Evolutionary conservation across 2,329 filamentous ascomycete genomes (phyloP).

Genomic region (Trichophyton equinum): DNA sequence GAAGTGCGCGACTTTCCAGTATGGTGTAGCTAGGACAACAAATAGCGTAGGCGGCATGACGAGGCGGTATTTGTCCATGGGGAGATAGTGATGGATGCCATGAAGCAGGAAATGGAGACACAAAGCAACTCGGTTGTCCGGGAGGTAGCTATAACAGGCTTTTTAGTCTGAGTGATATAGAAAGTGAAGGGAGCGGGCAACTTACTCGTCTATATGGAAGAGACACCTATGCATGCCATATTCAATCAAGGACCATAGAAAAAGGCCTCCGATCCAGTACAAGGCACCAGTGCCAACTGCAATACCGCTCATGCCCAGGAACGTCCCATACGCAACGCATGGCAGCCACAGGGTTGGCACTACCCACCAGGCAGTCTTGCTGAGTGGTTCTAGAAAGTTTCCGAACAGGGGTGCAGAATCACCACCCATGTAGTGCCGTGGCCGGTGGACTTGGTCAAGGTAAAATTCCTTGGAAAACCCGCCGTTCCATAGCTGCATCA

Average conservation of each 20-base stretch:
- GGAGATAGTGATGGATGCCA: slow-evolving; percentile 93
- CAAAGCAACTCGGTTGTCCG: slow-evolving; percentile 77
- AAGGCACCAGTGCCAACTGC: slow-evolving; percentile 36
- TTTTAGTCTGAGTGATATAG: slow-evolving; percentile 11
- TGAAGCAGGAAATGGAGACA: slow-evolving; percentile 88
- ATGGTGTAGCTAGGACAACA: slow-evolving; percentile 66
- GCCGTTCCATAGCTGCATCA: slow-evolving; percentile 77
- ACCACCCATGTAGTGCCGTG: slow-evolving; percentile 89
- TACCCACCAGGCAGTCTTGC: slow-evolving; percentile 88
- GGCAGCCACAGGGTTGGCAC: slow-evolving; percentile 78
- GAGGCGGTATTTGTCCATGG: slow-evolving; percentile 96
- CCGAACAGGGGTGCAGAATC: slow-evolving; percentile 88
- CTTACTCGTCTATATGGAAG: slow-evolving; percentile 87
- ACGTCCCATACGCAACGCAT: slow-evolving; percentile 59
- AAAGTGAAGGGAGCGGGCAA: slow-evolving; percentile 13
- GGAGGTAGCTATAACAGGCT: slow-evolving; percentile 53
- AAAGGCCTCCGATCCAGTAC: slow-evolving; percentile 60
- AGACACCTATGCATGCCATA: slow-evolving; percentile 80
- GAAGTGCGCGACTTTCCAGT: slow-evolving; percentile 79
- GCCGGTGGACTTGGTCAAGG: slow-evolving; percentile 87
- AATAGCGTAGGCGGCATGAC: slow-evolving; percentile 96
- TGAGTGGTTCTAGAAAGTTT: slow-evolving; percentile 96
- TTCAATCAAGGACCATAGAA: slow-evolving; percentile 80
- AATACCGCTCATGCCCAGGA: slow-evolving; percentile 51
- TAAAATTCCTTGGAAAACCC: slow-evolving; percentile 95